phyloP scores from a whole-genome alignment of 2,329 filamentous ascomycete species.

The Akanthomyces uredinophilus region DNA sequence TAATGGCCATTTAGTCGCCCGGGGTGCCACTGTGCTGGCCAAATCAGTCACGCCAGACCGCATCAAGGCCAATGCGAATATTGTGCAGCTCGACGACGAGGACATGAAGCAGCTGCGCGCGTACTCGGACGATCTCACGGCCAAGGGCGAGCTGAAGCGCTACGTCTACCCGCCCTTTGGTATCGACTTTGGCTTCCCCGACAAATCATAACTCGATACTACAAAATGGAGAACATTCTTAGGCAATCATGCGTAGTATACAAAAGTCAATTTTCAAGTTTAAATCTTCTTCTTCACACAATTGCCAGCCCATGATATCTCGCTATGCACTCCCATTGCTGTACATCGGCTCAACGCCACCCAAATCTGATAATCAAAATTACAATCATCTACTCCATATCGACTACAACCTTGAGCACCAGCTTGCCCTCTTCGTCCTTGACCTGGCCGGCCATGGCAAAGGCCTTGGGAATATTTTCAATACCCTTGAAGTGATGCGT shows the following conservation, averaged over 20 bases:
- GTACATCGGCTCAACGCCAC: neutral
- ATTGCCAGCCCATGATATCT: neutral
- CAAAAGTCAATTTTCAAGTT: neutral
- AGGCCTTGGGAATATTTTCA: slow-evolving; percentile 58
- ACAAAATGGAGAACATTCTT: slow-evolving; percentile 14
- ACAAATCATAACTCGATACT: slow-evolving; percentile 41
- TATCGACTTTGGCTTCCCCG: slow-evolving; percentile 66
- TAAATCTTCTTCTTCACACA: neutral
- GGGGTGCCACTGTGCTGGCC: slow-evolving; percentile 65
- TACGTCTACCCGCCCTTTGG: slow-evolving; percentile 67
- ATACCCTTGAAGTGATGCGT: slow-evolving; percentile 67
- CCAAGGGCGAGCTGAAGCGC: slow-evolving; percentile 49
- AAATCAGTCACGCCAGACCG: slow-evolving; percentile 65
- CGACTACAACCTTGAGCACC: slow-evolving; percentile 69
- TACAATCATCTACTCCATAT: slow-evolving; percentile 29
- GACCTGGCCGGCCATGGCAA: slow-evolving; percentile 66
- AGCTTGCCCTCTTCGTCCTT: slow-evolving; percentile 65
- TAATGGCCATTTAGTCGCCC: slow-evolving; percentile 45
- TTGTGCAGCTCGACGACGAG: slow-evolving; percentile 59
- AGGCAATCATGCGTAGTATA: neutral
- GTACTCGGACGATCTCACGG: slow-evolving; percentile 47
- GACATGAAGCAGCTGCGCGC: slow-evolving; percentile 56
- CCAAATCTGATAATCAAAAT: neutral
- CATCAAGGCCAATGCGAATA: slow-evolving; percentile 65
- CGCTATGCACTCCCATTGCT: neutral